Percentiles rank a stretch among this genome's conserved stretches.
Conservation (phyloP, 768 basidiomycete species). For the Mrakia frigida region DNA sequence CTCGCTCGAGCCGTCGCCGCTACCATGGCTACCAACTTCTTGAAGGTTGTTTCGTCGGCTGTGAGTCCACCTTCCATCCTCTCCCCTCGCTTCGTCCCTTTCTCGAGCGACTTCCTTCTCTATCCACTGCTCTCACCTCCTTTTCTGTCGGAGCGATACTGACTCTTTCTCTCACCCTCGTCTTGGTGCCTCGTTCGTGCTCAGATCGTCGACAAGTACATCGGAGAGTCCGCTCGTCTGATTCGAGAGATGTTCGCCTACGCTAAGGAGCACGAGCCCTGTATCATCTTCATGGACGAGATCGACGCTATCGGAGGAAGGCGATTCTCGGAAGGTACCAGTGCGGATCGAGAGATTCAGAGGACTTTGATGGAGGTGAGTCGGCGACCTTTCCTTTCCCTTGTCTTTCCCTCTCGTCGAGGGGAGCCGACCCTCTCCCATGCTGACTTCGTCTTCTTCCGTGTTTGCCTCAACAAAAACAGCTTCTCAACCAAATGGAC, state of each 20-base stretch:
- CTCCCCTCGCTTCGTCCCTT: neutral
- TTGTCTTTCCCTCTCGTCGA: neutral
- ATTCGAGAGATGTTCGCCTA: constrained; percentile 99
- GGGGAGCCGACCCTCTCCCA: neutral
- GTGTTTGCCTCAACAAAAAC: too few species aligned
- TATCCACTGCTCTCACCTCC: neutral
- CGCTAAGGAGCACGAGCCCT: constrained; percentile 94
- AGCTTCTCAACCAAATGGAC: constrained; percentile 99
- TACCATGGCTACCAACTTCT: constrained; percentile 89
- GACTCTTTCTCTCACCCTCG: neutral
- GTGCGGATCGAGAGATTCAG: constrained; percentile 97
- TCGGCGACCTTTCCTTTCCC: neutral
- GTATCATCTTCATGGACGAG: constrained; percentile 91
- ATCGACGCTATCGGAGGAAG: constrained; percentile 91
- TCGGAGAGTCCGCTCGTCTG: constrained; percentile 92
- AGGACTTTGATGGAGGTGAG: constrained; percentile 92
- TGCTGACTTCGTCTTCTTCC: neutral
- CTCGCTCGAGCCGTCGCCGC: constrained; percentile 94
- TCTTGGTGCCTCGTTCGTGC: neutral
- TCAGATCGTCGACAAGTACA: constrained; percentile 62
- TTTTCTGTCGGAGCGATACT: neutral
- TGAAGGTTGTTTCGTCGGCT: constrained; percentile 96
- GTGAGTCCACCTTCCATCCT: constrained; percentile 65
- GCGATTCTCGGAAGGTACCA: constrained; percentile 87
- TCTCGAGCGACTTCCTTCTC: neutral